Conservation (phyloP, 805 yeast species). For the Lipomyces kockii region DNA sequence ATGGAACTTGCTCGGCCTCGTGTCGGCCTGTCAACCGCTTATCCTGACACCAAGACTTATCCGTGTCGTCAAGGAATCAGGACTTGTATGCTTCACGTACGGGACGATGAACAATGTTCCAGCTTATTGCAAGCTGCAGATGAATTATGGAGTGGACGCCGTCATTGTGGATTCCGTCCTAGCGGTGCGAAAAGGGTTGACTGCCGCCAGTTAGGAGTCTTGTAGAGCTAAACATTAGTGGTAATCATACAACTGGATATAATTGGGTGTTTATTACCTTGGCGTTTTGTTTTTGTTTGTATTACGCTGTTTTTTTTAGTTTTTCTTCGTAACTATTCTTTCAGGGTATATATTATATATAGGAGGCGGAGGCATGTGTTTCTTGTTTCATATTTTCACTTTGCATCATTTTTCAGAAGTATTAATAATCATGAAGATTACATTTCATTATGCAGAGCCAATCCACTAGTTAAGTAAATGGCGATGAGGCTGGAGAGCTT, state of each 20-base stretch:
- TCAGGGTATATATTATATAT: not conserved
- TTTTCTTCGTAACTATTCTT: not conserved
- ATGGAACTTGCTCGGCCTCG: constrained; percentile 92
- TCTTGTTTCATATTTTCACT: not conserved
- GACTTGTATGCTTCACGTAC: constrained; percentile 90
- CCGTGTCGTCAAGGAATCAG: constrained; percentile 83
- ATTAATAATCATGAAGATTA: not conserved
- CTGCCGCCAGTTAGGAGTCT: constrained; percentile 12
- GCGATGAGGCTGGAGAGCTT: too few relatives aligned
- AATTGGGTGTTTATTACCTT: not conserved
- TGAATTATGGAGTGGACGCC: constrained; percentile 96
- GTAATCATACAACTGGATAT: not conserved
- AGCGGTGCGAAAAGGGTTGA: constrained; percentile 36
- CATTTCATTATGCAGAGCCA: not conserved
- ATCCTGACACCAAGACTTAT: constrained; percentile 90
- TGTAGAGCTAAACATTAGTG: not conserved
- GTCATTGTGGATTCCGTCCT: constrained; percentile 95
- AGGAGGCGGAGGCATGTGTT: not conserved
- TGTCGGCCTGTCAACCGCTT: constrained; percentile 83
- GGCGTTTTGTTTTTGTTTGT: not conserved
- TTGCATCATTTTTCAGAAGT: not conserved
- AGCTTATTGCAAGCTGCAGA: constrained; percentile 77
- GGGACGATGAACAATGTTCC: constrained; percentile 86
- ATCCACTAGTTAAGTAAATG: too few relatives aligned
- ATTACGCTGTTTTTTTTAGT: not conserved